Percentiles rank a stretch among this genome's conserved stretches.
phyloP scores from a whole-genome alignment of 2,329 filamentous ascomycete genomes.

The Beauveria sp. region DNA sequence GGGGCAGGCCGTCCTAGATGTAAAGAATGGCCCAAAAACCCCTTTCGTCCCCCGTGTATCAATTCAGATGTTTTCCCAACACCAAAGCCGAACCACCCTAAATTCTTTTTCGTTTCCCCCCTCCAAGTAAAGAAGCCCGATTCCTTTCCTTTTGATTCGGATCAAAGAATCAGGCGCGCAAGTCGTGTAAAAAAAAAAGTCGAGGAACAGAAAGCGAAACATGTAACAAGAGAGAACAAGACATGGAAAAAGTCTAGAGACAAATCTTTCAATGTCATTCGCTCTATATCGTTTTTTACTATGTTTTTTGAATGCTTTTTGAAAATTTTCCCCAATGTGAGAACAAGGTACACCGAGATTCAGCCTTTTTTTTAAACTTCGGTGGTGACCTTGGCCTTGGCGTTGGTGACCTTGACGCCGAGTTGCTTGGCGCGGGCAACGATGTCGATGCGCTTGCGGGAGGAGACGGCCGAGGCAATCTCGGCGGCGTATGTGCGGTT shows the following conservation, averaged over 20 bases:
- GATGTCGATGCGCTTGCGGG: conserved; percentile 98
- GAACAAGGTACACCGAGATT: conserved; percentile 1
- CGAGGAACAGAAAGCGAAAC: not conserved
- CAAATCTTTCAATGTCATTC: conserved; percentile 3
- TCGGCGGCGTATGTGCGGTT: conserved; percentile 98
- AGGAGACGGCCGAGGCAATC: conserved; percentile 97
- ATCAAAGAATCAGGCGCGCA: conserved; percentile 4
- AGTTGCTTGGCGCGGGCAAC: conserved; percentile 95
- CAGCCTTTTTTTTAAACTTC: conserved; percentile 59
- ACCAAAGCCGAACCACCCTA: not conserved
- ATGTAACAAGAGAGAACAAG: not conserved
- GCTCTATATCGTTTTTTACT: conserved; percentile 6
- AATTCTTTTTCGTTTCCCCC: not conserved
- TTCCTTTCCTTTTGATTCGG: not conserved
- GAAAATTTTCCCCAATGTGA: not conserved
- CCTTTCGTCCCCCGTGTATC: too few relatives aligned
- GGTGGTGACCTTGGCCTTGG: conserved; percentile 97
- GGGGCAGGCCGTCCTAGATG: too few relatives aligned
- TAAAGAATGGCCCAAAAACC: too few relatives aligned
- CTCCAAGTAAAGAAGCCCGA: not conserved
- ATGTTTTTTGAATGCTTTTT: conserved; percentile 8
- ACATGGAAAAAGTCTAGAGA: not conserved
- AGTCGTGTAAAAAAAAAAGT: too few relatives aligned
- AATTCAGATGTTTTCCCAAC: not conserved
- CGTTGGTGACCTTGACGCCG: conserved; percentile 99